Base-by-base conservation (phyloP, 768 basidiomycete species). In the Nevesoporus exiguus region DNA sequence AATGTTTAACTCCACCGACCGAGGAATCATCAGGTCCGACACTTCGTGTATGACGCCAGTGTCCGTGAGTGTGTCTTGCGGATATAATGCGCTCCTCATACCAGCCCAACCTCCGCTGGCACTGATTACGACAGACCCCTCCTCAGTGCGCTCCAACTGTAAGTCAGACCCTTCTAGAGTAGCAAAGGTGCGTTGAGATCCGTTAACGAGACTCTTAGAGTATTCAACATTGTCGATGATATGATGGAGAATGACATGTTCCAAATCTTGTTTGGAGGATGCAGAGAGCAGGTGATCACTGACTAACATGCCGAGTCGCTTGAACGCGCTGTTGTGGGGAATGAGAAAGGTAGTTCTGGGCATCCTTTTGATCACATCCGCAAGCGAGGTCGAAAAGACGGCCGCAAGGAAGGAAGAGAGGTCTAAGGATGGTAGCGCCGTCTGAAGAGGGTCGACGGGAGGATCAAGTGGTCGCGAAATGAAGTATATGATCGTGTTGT, bases 1-100 rank as follows among this genome's bases (percentile, higher is more conserved):
- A 30, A 95, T 75, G 5, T 86, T 93, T 56, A 99, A 74, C 41
- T 93, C 76, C 42, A 98, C 85, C 10, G 89, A 85, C 19, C 93
- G 84, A 30, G 97, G 97, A 52, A 99, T 82, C 66, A 93, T 76
- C 46, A 93, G 74, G 61, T 90, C 88, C 7, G 89, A 85, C 53
- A 98, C 74, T 61, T 92, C 87, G 69, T 98, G 96, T 40, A 98
- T 81, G 31, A 89, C 93, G 22, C 97, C 97, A 8, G 93, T 97
- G 57, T 82, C 74, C 0, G 95, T 97, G 49, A 99, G 80, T 34
- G 82, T 72, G 69, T 98, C 78, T 53, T 70, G 74, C n/a, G 80
- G 77, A 58, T 74, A 75, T 39, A 90, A 67, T 51, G 78, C 73
- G 7, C 83, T 77, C 63, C 76, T 82, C 78, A 90, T 82, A 48